Base-by-base conservation (phyloP, 2,329 filamentous ascomycete species). In the Colletotrichum camelliae region DNA sequence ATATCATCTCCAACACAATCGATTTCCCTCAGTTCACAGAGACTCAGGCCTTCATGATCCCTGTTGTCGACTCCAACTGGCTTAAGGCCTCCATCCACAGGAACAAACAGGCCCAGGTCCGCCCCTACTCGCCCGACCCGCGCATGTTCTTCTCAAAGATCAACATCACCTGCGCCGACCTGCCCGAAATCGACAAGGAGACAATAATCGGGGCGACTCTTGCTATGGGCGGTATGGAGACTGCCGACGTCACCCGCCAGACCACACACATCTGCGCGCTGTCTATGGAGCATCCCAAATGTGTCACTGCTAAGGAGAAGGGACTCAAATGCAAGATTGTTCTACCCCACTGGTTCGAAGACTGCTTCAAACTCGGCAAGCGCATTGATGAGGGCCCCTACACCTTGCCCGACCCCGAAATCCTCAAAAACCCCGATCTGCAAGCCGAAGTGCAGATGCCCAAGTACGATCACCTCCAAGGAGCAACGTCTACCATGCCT, bases 301-400 rank as follows among this genome's bases (percentile, higher is more conserved):
- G 93, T 77, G 82, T 89, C 76, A 82, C 91, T 70, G 94, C 93
- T 1, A 78, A 88, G 58, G 86, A 89, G 10, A 97, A 93, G 83
- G 90, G 90, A 3, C 87, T 95, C 70, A 92, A 92, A 70, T 92
- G 92, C 84, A 96, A 95, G 84, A 94, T 98, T 75, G 95, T 99
- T 21, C 88, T 99, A 68, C 97, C 97, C 48, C 97, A 98, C 82
- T 98, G 97, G 96, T 98, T 99, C 82, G 96, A 98, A 80, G 96
- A 98, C 83, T 99, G 97, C 85, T 91, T 99, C 79, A 97, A 95
- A 84, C 91, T 99, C 33, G 96, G 96, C 66, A 96, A 95, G 84
- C 93, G 95, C 75, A 98, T 99, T 79, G 94, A 95, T 79, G 97
- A 99, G 83, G 87, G 88, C 8, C 97, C 97, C 1, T 99, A 99